phyloP scores from a whole-genome alignment of 2,329 filamentous ascomycete species.

The Corynespora cassiicola region DNA sequence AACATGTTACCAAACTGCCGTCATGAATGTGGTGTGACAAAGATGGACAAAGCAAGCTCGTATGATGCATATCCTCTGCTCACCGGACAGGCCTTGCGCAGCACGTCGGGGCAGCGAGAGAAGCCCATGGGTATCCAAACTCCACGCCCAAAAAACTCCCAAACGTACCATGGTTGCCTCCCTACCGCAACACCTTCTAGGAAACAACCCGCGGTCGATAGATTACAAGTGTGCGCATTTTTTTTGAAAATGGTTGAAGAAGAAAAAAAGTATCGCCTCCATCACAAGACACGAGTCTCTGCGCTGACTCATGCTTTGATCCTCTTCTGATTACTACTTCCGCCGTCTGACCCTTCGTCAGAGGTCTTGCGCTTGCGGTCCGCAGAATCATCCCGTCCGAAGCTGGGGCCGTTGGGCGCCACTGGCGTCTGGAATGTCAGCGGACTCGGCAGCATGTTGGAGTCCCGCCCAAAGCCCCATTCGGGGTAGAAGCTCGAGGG shows the following conservation, averaged over 20 bases:
- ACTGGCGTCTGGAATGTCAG: slow-evolving; percentile 88
- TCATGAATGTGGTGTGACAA: too few species aligned
- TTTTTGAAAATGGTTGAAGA: slow-evolving; percentile 8
- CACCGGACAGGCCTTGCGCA: too few species aligned
- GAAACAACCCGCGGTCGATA: too few species aligned
- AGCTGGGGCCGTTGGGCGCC: slow-evolving; percentile 51
- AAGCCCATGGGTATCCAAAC: slow-evolving; percentile 12
- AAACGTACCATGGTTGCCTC: not conserved
- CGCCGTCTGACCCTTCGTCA: slow-evolving; percentile 45
- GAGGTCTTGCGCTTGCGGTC: slow-evolving; percentile 50
- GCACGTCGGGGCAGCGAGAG: too few species aligned
- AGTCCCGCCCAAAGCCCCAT: slow-evolving; percentile 81
- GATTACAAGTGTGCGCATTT: slow-evolving; percentile 5
- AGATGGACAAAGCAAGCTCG: slow-evolving; percentile 5
- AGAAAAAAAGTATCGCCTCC: too few species aligned
- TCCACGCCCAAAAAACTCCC: not conserved
- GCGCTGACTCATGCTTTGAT: slow-evolving; percentile 36
- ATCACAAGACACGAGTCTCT: too few species aligned
- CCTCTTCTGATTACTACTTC: slow-evolving; percentile 44
- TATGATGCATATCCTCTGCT: too few species aligned
- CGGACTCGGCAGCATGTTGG: slow-evolving; percentile 89
- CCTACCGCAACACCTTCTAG: too few species aligned
- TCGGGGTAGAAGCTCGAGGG: slow-evolving; percentile 93
- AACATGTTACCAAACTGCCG: too few species aligned
- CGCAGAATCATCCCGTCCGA: slow-evolving; percentile 49